Percentiles rank a stretch among this genome's conserved stretches.
These are phyloP conservation scores for Penicillium sp. DNA, from an alignment of 2,329 filamentous ascomycete species.

Conservation along the genomic window DNA sequence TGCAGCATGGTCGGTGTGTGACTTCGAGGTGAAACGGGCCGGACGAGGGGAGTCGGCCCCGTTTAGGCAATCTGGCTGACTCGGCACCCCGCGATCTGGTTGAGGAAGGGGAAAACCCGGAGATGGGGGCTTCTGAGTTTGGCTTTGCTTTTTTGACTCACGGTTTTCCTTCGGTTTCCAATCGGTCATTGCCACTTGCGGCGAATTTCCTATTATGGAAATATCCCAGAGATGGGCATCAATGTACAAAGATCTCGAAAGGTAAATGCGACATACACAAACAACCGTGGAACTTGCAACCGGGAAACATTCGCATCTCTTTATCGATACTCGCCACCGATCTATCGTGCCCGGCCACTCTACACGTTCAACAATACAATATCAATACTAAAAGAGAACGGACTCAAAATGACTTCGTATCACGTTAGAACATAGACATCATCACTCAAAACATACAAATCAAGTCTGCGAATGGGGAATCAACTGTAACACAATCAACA, in stretches of 20 bases:
- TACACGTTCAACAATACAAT: too few relatives aligned
- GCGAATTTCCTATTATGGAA: not conserved
- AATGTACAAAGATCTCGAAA: too few relatives aligned
- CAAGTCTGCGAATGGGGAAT: conserved; percentile 14
- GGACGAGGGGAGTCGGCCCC: conserved; percentile 12
- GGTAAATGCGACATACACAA: too few relatives aligned
- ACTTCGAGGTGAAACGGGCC: conserved; percentile 1
- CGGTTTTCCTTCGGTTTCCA: not conserved
- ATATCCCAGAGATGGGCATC: not conserved
- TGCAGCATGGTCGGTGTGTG: not conserved
- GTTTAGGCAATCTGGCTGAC: conserved; percentile 1
- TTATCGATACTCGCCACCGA: too few relatives aligned
- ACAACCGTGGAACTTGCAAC: too few relatives aligned
- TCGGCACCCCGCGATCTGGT: conserved; percentile 14
- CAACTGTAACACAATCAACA: conserved; percentile 3
- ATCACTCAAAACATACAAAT: conserved; percentile 4
- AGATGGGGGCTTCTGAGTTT: not conserved
- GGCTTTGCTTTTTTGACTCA: not conserved
- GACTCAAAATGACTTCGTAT: conserved; percentile 9
- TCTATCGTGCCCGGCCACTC: too few relatives aligned
- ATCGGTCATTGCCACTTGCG: not conserved
- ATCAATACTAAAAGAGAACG: not conserved
- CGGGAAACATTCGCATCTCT: too few relatives aligned
- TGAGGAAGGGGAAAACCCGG: conserved; percentile 4
- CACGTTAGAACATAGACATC: conserved; percentile 13